These are phyloP conservation scores for Globisporangium carolinianum DNA, from an alignment of 352 stramenopile genomes.

Conservation along the genomic window DNA sequence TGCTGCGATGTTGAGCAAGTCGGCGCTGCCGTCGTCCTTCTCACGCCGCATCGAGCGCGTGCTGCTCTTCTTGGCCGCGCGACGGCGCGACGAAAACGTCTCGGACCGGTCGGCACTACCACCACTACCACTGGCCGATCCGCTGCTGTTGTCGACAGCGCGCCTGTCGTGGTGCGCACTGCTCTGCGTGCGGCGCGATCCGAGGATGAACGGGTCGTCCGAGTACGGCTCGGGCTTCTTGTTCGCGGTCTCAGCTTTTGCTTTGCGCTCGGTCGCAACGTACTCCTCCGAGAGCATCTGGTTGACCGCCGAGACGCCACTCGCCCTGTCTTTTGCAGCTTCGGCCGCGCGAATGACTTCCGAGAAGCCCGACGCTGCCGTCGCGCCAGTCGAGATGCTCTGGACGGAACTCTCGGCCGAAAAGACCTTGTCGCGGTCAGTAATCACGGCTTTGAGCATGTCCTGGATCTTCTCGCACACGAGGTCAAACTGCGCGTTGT, in stretches of 20 bases:
- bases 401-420: conserved; percentile 61
- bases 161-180: conserved; percentile 23
- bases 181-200: conserved; percentile 44
- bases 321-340: conserved; percentile 52
- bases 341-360: conserved; percentile 61
- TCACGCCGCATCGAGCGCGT: conserved; percentile 37
- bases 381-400: conserved; percentile 48
- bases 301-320: conserved; percentile 61
- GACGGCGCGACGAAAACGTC: conserved; percentile 61
- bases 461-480: conserved; percentile 85
- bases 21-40: conserved; percentile 44
- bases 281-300: conserved; percentile 80
- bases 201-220: conserved; percentile 72
- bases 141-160: conserved; percentile 1
- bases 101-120: conserved; percentile 38
- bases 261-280: conserved; percentile 45
- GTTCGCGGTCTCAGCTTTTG: conserved; percentile 11
- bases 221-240: conserved; percentile 63
- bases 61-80: conserved; percentile 61
- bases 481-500: conserved; percentile 79
- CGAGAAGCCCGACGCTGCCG: conserved; percentile 56
- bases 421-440: conserved; percentile 75
- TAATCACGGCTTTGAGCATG: conserved; percentile 86
- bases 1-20: conserved; percentile 57
- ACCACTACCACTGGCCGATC: conserved; percentile 15